phyloP scores from a whole-genome alignment of 1,284 basidiomycete genomes.

The Mycena citricolor region DNA sequence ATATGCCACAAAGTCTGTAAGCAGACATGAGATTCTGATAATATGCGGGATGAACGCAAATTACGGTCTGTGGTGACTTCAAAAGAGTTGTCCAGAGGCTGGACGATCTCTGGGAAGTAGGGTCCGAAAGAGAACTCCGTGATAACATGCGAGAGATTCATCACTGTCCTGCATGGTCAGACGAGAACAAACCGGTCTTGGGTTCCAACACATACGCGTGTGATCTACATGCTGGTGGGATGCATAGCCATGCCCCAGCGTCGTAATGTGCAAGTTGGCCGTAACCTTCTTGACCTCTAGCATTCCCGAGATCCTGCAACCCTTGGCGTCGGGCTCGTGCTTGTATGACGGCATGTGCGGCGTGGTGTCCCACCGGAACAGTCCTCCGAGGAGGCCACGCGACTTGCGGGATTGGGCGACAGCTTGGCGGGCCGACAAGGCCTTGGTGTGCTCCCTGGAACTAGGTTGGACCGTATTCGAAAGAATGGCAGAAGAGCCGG shows the following conservation, averaged over 20 bases:
- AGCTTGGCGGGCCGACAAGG: constrained; percentile 67
- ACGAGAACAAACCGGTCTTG: background rate
- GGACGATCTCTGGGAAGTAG: constrained; percentile 93
- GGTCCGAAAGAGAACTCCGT: constrained; percentile 97
- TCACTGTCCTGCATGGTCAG: constrained; percentile 72
- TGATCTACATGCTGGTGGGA: constrained; percentile 89
- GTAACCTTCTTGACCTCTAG: constrained; percentile 90
- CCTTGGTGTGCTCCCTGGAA: constrained; percentile 57
- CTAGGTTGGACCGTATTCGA: constrained; percentile 4
- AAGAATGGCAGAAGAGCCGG: background rate
- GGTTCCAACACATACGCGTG: constrained; percentile 48
- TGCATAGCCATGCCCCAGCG: constrained; percentile 91
- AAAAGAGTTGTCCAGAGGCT: constrained; percentile 91
- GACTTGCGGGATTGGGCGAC: constrained; percentile 69
- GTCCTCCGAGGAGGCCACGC: constrained; percentile 62
- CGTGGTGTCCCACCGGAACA: constrained; percentile 44
- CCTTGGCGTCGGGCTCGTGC: constrained; percentile 62
- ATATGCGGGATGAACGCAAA: too few relatives aligned
- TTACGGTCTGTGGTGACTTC: constrained; percentile 79
- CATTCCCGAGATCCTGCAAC: constrained; percentile 86
- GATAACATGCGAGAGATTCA: constrained; percentile 97
- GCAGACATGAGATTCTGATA: too few relatives aligned
- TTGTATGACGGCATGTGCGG: constrained; percentile 73
- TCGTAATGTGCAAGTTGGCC: constrained; percentile 88
- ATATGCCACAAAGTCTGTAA: constrained; percentile 86